Percentiles rank a stretch among this genome's conserved stretches.
phyloP scores from a whole-genome alignment of 1,139 yeast species.

The Suhomyces choctaworum region DNA sequence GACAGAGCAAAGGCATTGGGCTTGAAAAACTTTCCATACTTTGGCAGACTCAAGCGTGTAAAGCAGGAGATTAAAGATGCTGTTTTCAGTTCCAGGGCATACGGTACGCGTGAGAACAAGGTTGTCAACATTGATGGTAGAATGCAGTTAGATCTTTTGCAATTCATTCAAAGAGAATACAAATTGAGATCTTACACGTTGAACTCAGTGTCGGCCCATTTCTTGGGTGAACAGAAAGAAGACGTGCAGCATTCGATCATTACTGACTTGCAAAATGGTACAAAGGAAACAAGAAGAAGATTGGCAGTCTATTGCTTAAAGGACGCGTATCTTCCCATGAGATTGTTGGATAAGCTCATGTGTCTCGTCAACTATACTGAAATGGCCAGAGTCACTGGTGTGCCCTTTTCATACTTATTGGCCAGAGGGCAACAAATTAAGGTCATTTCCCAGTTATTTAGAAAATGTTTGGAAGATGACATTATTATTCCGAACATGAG shows the following conservation, averaged over 20 bases:
- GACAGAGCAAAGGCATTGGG: conserved; percentile 81
- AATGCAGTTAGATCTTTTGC: conserved; percentile 90
- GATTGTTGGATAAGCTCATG: conserved; percentile 90
- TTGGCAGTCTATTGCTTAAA: conserved; percentile 96
- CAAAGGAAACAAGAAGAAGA: conserved; percentile 86
- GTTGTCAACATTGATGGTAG: conserved; percentile 93
- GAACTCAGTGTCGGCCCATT: conserved; percentile 94
- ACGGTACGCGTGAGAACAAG: conserved; percentile 93
- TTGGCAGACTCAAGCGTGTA: conserved; percentile 69
- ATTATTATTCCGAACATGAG: conserved; percentile 89
- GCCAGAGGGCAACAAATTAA: conserved; percentile 97
- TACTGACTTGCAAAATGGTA: conserved; percentile 92
- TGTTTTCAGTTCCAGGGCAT: conserved; percentile 89
- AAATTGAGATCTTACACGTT: conserved; percentile 91
- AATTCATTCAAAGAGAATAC: conserved; percentile 91
- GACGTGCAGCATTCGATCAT: conserved; percentile 97
- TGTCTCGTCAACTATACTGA: conserved; percentile 95
- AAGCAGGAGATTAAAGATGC: conserved; percentile 81
- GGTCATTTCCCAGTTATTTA: conserved; percentile 89
- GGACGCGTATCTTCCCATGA: conserved; percentile 88
- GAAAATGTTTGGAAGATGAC: conserved; percentile 85
- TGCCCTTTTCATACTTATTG: conserved; percentile 86
- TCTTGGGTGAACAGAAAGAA: conserved; percentile 93
- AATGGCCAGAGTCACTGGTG: conserved; percentile 99
- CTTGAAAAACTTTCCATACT: conserved; percentile 73